Evolutionary conservation across 768 basidiomycete species (phyloP).

Genomic region (Trametes punicea): DNA sequence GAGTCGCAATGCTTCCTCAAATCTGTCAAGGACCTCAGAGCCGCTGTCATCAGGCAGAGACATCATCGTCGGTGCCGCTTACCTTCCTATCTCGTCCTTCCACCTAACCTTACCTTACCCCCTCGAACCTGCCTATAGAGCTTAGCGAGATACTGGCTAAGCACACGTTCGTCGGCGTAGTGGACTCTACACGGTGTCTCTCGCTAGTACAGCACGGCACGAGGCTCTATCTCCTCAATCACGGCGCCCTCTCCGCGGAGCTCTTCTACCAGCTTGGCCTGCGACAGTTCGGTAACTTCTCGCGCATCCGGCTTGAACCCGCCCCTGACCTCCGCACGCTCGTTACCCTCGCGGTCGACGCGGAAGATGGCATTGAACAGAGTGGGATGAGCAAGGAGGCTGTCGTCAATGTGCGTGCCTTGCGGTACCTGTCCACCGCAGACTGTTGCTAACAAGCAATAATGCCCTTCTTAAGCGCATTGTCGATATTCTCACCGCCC

Average conservation of each 20-base stretch:
- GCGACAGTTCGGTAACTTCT: conserved; percentile 84
- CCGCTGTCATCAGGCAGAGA: conserved; percentile 51
- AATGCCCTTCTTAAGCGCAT: conserved; percentile 52
- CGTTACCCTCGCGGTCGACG: conserved; percentile 74
- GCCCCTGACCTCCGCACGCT: conserved; percentile 70
- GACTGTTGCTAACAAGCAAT: neutral
- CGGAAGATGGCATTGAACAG: conserved; percentile 50
- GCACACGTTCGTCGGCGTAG: conserved; percentile 91
- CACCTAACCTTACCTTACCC: neutral
- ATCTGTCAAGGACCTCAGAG: conserved; percentile 68
- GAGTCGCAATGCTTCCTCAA: conserved; percentile 76
- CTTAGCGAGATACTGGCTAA: conserved; percentile 80
- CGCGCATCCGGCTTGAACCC: conserved; percentile 76
- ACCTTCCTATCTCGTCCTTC: neutral
- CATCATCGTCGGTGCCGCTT: conserved; percentile 59
- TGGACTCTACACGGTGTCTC: conserved; percentile 68
- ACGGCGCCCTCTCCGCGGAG: conserved; percentile 81
- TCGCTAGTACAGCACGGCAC: conserved; percentile 86
- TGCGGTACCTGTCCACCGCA: neutral
- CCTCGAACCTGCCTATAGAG: conserved; percentile 42
- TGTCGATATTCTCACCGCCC: conserved; percentile 50
- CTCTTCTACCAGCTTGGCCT: conserved; percentile 93
- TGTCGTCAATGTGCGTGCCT: conserved; percentile 65
- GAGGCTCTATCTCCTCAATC: conserved; percentile 86
- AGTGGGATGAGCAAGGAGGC: conserved; percentile 54